phyloP scores from a whole-genome alignment of 2,329 filamentous ascomycete species.

The Ascochyta koolunga region DNA sequence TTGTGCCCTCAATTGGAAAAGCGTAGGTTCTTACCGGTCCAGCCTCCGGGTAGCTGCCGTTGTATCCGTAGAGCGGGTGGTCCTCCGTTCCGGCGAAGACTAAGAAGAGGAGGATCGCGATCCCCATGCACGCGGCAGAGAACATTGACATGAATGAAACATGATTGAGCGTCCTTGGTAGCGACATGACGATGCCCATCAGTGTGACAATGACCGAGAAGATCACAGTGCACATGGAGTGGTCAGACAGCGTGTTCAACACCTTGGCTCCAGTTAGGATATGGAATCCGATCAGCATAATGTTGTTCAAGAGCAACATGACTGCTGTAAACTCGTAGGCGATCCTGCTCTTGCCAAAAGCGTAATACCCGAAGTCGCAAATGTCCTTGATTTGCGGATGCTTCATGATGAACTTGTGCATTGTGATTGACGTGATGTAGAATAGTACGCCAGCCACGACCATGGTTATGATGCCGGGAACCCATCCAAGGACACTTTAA shows the following conservation, averaged over 20 bases:
- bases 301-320: constrained; percentile 92
- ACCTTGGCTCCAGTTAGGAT: constrained; percentile 16
- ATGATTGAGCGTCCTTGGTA: constrained; percentile 82
- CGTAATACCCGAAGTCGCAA: constrained; percentile 89
- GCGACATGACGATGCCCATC: constrained; percentile 77
- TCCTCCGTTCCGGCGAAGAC: constrained; percentile 79
- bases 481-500: constrained; percentile 71
- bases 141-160: constrained; percentile 78
- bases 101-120: constrained; percentile 82
- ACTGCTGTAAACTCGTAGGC: constrained; percentile 70
- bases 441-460: constrained; percentile 77
- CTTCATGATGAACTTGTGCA: constrained; percentile 79
- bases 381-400: constrained; percentile 91
- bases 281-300: constrained; percentile 77
- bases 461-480: constrained; percentile 83
- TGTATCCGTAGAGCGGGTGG: constrained; percentile 64
- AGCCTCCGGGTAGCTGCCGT: constrained; percentile 59
- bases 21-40: constrained; percentile 72
- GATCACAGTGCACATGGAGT: constrained; percentile 75
- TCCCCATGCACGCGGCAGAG: constrained; percentile 84
- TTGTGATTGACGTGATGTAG: constrained; percentile 76
- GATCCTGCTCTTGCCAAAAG: constrained; percentile 82
- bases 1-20: constrained; percentile 71
- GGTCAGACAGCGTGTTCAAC: constrained; percentile 61
- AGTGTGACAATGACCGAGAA: constrained; percentile 77